A percentile compares a stretch with the other conserved stretches of the same genome.
phyloP scores from a whole-genome alignment of 176 grass and related monocot species.

The Typha latifolia region DNA sequence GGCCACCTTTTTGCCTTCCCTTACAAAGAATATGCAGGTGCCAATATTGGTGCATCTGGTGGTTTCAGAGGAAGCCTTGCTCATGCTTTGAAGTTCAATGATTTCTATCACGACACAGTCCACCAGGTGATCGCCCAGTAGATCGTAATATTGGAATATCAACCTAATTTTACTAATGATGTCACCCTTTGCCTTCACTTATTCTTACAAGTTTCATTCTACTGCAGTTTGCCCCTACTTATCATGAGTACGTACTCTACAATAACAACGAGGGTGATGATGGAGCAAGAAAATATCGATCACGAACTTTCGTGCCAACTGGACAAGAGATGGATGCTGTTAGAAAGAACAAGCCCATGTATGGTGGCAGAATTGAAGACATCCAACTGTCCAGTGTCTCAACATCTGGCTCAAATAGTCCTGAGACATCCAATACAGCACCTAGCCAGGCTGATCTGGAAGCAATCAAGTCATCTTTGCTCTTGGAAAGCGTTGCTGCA shows the following conservation, averaged over 20 bases:
- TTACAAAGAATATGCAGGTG: constrained; percentile 94
- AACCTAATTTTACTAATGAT: not conserved
- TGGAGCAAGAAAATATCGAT: constrained; percentile 53
- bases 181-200: too few species aligned
- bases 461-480: constrained; percentile 65
- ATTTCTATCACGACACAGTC: constrained; percentile 96
- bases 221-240: constrained; percentile 73
- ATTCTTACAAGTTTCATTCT: not conserved
- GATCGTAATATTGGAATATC: not conserved
- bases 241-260: constrained; percentile 91
- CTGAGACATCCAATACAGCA: not conserved
- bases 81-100: constrained; percentile 65
- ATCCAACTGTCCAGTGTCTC: constrained; percentile 21
- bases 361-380: constrained; percentile 21
- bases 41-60: constrained; percentile 45
- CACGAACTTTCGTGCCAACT: constrained; percentile 45
- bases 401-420: constrained; percentile 13
- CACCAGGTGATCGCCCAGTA: constrained; percentile 64
- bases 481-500: constrained; percentile 54
- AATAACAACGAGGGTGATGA: constrained; percentile 56
- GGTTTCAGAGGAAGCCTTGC: constrained; percentile 65
- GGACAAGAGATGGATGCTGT: constrained; percentile 55
- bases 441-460: constrained; percentile 45
- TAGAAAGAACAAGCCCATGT: constrained; percentile 31
- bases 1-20: constrained; percentile 78